Evolutionary conservation across 2,329 filamentous ascomycete genomes (phyloP), one percentile per base, ranked within the genome.

Genomic region (Beauveria asiatica): DNA sequence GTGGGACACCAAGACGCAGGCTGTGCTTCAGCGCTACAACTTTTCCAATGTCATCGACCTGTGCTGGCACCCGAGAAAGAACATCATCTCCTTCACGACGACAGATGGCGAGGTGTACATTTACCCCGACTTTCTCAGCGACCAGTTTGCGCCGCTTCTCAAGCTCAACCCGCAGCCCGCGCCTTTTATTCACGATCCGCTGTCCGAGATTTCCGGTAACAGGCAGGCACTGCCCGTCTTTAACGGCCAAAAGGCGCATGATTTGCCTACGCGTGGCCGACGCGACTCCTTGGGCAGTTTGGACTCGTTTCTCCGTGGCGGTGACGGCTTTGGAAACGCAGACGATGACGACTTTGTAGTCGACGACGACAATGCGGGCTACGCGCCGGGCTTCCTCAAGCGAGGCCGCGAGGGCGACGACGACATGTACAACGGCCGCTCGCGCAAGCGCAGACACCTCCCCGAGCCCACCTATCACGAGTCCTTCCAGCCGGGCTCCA

Each of bases 331-430:
- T 13, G 33, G 33, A 11, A 37, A 37, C 33, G 33, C 33, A 37
- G 70, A 86, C 75, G 78, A 79, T 27, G 89, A 91, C 46, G 90
- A 91, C 64, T 99, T 97, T 70, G 90, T 99, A 1, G 86, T 92
- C 5, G 94, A 99, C 67, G 94, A 99, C 64, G 94, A 99, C 69
- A 92, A 92, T 11, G 93, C 92, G 39, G 94, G 93, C 46, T 97
- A 97, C 73, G 83, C 86, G 76, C 87, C 45, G 84, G 79, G 41
- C 71, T 69, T 11, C 74, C 76, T 75, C 51, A 85, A 85, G 67
- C 76, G 82, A 33, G 67, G 74, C 0, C 76, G 76, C 21, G 79
- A 80, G 3, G 77, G 75, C 9, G 76, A 86, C 19, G 89, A 86
- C 63, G 74, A 50, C 45, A 23, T 73, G 16, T 68, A 68, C 50